phyloP scores from a whole-genome alignment of 2,329 filamentous ascomycete genomes.

The Trichoderma sp. region DNA sequence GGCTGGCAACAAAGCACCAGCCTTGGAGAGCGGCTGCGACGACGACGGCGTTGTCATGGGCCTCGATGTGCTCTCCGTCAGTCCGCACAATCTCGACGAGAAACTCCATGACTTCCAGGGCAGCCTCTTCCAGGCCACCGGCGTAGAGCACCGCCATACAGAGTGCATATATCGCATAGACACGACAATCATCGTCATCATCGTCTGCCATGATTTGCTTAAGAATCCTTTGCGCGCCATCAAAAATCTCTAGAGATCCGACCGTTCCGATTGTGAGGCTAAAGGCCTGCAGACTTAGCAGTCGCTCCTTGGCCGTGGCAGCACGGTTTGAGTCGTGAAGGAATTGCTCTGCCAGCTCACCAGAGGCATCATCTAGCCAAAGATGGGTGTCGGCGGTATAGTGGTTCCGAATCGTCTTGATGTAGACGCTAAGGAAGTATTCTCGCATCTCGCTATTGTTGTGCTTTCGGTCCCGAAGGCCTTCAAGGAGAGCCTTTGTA shows the following conservation, averaged over 20 bases:
- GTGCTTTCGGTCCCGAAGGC: constrained; percentile 71
- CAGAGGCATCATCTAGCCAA: constrained; percentile 55
- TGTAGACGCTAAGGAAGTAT: constrained; percentile 33
- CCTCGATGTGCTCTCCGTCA: constrained; percentile 70
- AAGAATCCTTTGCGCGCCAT: constrained; percentile 29
- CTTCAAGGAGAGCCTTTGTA: constrained; percentile 60
- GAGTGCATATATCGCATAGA: constrained; percentile 74
- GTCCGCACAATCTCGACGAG: constrained; percentile 74
- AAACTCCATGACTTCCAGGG: constrained; percentile 69
- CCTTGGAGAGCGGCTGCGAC: constrained; percentile 72
- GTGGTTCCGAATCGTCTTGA: constrained; percentile 52
- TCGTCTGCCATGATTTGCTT: constrained; percentile 43
- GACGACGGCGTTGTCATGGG: constrained; percentile 65
- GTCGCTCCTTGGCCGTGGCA: constrained; percentile 63
- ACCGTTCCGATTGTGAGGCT: constrained; percentile 65
- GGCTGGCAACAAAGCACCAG: constrained; percentile 77
- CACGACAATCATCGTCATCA: constrained; percentile 60
- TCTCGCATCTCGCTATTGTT: constrained; percentile 71
- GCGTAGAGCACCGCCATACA: constrained; percentile 71
- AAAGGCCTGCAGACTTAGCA: constrained; percentile 69
- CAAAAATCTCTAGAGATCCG: constrained; percentile 50
- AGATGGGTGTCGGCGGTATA: constrained; percentile 35
- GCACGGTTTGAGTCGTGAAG: constrained; percentile 68
- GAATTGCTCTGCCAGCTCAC: constrained; percentile 60
- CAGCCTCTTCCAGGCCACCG: constrained; percentile 65